Base-by-base conservation (phyloP, 257 asterid species). In the Solanum clarkiae region DNA sequence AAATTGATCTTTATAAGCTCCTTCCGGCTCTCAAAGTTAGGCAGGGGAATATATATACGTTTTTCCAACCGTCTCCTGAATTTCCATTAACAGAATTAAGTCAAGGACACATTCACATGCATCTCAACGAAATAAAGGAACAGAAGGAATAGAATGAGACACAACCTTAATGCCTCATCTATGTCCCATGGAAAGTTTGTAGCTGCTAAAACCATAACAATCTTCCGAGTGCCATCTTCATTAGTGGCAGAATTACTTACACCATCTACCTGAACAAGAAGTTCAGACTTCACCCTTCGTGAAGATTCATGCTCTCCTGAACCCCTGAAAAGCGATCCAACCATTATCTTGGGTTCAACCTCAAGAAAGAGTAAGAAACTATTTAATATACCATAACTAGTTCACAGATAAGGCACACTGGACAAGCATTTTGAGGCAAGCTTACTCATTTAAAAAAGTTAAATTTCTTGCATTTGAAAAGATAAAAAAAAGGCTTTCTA, bases 181-280 rank as follows among this genome's bases (percentile, higher is more conserved):
- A 96, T 96, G 88, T 96, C 99, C 99, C 99, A 96, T 60, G 99
- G 99, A 86, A 96, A 96, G 88, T 96, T 95, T 59, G 99, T 96
- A 65, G 99, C 99, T 14, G 99, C 99, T 89, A 96, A 93, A 90
- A 95, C 99, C 99, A 96, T 96, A 86, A 96, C 98, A 86, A 96
- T 86, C 90, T 96, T 96, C 70, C 97, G 98, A 24, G 98, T 92
- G 83, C 97, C 97, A 44, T 96, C 98, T 89, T 96, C 99, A 84
- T 96, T 96, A 15, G 97, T 94, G 81, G 92, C 81, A 68, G 98
- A 44, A 83, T 96, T 95, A 89, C 89, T 94, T 81, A 96, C 99
- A 75, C 98, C 99, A 87, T 96, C 99, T 79, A 96, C 97, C 92
- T 94, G 98, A 88, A 96, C 98, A 72, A 94, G 92, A 87, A 93